phyloP scores from a whole-genome alignment of 2,329 filamentous ascomycete species.

The Pseudogymnoascus sp. region DNA sequence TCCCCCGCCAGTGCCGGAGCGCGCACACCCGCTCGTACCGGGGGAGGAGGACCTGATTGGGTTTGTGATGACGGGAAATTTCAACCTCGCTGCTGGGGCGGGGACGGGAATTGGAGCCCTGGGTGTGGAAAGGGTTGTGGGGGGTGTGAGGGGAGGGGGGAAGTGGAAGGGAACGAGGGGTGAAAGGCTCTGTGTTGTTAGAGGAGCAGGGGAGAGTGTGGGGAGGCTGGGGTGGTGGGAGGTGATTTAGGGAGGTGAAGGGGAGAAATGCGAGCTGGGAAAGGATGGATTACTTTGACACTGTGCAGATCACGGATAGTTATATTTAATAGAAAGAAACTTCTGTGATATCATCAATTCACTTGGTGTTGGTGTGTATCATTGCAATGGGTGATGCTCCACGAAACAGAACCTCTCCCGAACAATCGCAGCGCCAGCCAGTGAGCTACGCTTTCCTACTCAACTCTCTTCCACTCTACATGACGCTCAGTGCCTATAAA shows the following conservation, averaged over 20 bases:
- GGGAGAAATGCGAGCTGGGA: background rate
- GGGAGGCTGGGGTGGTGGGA: slow-evolving; percentile 79
- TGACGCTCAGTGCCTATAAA: slow-evolving; percentile 23
- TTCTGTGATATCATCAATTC: background rate
- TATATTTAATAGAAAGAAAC: background rate
- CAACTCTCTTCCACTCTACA: slow-evolving; percentile 25
- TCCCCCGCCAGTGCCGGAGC: slow-evolving; percentile 28
- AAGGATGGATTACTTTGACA: background rate
- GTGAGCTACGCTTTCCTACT: background rate
- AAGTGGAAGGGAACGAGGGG: slow-evolving; percentile 30
- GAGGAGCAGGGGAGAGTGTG: slow-evolving; percentile 70
- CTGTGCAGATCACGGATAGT: background rate
- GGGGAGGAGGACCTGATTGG: slow-evolving; percentile 71
- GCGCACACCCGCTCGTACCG: slow-evolving; percentile 61
- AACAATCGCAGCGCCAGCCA: background rate
- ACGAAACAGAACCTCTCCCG: background rate
- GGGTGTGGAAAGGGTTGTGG: slow-evolving; percentile 49
- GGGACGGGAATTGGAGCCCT: slow-evolving; percentile 71
- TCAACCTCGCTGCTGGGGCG: slow-evolving; percentile 67
- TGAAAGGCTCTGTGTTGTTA: slow-evolving; percentile 64
- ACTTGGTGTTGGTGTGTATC: background rate
- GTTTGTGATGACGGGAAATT: slow-evolving; percentile 83
- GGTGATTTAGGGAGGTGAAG: slow-evolving; percentile 37
- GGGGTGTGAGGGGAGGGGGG: slow-evolving; percentile 28
- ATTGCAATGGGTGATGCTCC: background rate